phyloP scores from a whole-genome alignment of 164 flowering plant genomes.

The Saururus chinensis region DNA sequence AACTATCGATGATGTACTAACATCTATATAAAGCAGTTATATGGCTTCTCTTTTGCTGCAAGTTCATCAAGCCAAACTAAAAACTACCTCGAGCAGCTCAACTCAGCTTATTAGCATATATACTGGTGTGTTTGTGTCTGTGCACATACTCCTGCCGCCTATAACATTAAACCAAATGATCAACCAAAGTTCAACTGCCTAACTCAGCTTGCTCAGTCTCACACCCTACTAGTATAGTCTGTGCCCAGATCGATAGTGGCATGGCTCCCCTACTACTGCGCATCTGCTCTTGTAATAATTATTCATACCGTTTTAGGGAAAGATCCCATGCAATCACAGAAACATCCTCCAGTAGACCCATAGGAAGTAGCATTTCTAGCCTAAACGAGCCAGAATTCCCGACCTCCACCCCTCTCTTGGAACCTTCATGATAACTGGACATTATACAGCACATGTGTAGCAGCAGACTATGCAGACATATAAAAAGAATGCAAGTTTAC shows the following conservation, averaged over 20 bases:
- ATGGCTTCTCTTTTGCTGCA: too few relatives aligned
- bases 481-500: not conserved
- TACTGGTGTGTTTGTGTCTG: not conserved
- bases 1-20: too few relatives aligned
- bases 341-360: conserved; percentile 97
- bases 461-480: not conserved
- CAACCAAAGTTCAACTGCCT: not conserved
- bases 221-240: not conserved
- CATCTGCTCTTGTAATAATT: not conserved
- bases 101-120: not conserved
- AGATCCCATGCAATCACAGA: conserved; percentile 97
- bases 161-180: too few relatives aligned
- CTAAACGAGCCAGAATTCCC: conserved; percentile 98
- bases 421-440: conserved; percentile 83
- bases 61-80: too few relatives aligned
- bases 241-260: not conserved
- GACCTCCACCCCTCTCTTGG: conserved; percentile 92
- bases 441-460: not conserved
- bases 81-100: too few relatives aligned
- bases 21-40: too few relatives aligned
- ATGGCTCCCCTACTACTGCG: not conserved
- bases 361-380: conserved; percentile 96
- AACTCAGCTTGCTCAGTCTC: not conserved
- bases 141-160: too few relatives aligned
- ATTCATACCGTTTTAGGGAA: conserved; percentile 75